Percentiles rank a stretch among this genome's conserved stretches.
Evolutionary conservation across 352 stramenopile genomes (phyloP).

Genomic region (Peronosclerospora sorghi): DNA sequence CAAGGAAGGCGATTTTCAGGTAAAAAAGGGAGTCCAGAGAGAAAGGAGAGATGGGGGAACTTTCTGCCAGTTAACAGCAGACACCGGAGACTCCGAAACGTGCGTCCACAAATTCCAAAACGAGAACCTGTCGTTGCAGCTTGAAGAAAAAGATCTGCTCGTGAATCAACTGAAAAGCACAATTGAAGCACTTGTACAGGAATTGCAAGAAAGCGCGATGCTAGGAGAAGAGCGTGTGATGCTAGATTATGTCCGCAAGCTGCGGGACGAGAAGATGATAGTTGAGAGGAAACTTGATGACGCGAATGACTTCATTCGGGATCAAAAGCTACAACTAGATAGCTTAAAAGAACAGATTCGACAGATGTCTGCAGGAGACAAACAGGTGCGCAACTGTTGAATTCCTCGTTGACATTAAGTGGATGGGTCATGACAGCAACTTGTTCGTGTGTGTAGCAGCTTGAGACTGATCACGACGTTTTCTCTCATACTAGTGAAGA

Average conservation of each 20-base stretch:
- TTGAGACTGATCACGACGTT: constrained; percentile 25
- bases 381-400: constrained; percentile 20
- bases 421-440: constrained; percentile 11
- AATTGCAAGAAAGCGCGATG: constrained; percentile 66
- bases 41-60: background rate
- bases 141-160: constrained; percentile 79
- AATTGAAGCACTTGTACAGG: constrained; percentile 64
- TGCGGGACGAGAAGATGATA: constrained; percentile 64
- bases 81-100: constrained; percentile 2
- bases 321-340: constrained; percentile 65
- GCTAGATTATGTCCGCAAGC: constrained; percentile 75
- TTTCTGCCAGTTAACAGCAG: constrained; percentile 1
- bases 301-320: constrained; percentile 62
- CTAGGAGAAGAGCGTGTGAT: constrained; percentile 71
- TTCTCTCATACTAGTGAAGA: constrained; percentile 27
- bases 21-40: background rate
- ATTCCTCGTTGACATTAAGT: constrained; percentile 1
- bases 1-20: background rate
- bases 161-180: constrained; percentile 70
- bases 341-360: constrained; percentile 69
- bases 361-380: constrained; percentile 15
- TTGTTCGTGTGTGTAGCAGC: constrained; percentile 20
- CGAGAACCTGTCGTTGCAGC: constrained; percentile 33
- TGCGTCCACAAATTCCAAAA: constrained; percentile 22
- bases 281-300: constrained; percentile 63